Percentiles rank a stretch among this genome's conserved stretches.
Conservation (phyloP, 2,329 filamentous ascomycete genomes). For the Fusarium sacchari region DNA sequence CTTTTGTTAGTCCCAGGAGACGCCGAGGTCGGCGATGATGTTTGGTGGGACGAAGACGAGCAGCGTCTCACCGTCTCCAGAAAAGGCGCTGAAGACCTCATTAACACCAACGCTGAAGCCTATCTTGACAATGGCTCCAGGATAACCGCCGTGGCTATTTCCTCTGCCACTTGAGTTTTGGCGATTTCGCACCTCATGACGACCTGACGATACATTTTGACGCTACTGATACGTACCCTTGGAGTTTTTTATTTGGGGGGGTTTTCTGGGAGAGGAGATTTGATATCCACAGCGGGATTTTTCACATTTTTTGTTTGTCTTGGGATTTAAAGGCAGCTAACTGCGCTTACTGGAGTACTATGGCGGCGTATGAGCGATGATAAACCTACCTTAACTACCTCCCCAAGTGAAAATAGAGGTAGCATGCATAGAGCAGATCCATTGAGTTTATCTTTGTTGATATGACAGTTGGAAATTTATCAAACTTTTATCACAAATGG, state of each 20-base stretch:
- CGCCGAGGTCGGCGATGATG: slow-evolving; percentile 43
- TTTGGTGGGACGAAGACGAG: slow-evolving; percentile 39
- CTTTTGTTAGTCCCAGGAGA: slow-evolving; percentile 43
- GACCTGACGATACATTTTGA: slow-evolving; percentile 24
- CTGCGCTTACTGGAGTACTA: slow-evolving; percentile 27
- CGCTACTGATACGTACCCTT: slow-evolving; percentile 4
- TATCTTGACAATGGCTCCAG: slow-evolving; percentile 39
- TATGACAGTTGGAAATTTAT: slow-evolving; percentile 31
- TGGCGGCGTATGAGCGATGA: slow-evolving; percentile 26
- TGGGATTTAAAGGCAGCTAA: slow-evolving; percentile 14
- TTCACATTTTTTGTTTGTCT: slow-evolving; percentile 3
- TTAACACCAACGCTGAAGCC: slow-evolving; percentile 27
- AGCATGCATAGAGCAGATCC: slow-evolving; percentile 24
- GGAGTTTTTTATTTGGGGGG: too few relatives aligned
- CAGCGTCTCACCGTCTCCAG: slow-evolving; percentile 36
- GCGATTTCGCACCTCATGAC: neutral
- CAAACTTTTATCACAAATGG: slow-evolving; percentile 21
- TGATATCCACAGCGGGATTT: slow-evolving; percentile 33
- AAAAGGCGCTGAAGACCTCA: slow-evolving; percentile 30
- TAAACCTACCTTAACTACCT: neutral
- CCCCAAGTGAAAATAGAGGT: neutral
- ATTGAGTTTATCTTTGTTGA: slow-evolving; percentile 24
- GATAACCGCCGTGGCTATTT: slow-evolving; percentile 35
- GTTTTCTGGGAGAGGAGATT: slow-evolving; percentile 8
- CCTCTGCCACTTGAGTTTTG: slow-evolving; percentile 35